Evolutionary conservation across 2,329 filamentous ascomycete genomes (phyloP), one percentile per base, ranked within the genome.

Genomic region (Paraphaeosphaeria minitans): DNA sequence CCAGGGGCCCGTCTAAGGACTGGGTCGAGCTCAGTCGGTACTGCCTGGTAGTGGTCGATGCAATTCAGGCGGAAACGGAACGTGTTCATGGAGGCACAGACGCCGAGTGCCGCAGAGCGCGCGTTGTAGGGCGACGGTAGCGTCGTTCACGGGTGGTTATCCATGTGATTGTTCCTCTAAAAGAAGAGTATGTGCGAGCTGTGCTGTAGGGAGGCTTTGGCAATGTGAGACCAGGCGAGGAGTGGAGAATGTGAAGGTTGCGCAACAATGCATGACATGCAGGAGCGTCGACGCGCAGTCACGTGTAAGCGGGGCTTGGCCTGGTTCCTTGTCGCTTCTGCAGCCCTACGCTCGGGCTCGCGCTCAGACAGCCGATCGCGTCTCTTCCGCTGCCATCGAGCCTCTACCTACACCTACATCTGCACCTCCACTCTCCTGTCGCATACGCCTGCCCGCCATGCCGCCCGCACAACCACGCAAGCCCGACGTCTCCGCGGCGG

Each of bases 31-130:
- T 84, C 84, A 52, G 92, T 91, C 19, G 93, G 90, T 12, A 83
- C 83, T 42, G 89, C 86, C 79, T 97, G 93, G 77, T 98, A 99
- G 76, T 95, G 89, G 78, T 99, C 95, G 80, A 99, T 89, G 81
- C 92, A 97, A 76, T 99, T 97, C 73, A 99, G 82, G 69, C 93
- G 90, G 74, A 99, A 88, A 68, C 91, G 90, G 80, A 99, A 98
- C 67, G 86, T 82, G 71, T 92, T 89, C 89, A 88, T 88, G 70
- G 67, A 65, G 47, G 27, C 9, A n/a, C 47, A 27, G 3, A 27
- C 24, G 24, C 24, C 33, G 19, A 7, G 13, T 14, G 43, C 21
- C 43, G 5, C 10, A 16, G 6, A 13, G 43, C 43, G 43, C 43
- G 27, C 22, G 21, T 46, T 46, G 22, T 12, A 46, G 22, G 22